phyloP scores from a whole-genome alignment of 2,329 filamentous ascomycete species.

The Apiospora pterosperma region DNA sequence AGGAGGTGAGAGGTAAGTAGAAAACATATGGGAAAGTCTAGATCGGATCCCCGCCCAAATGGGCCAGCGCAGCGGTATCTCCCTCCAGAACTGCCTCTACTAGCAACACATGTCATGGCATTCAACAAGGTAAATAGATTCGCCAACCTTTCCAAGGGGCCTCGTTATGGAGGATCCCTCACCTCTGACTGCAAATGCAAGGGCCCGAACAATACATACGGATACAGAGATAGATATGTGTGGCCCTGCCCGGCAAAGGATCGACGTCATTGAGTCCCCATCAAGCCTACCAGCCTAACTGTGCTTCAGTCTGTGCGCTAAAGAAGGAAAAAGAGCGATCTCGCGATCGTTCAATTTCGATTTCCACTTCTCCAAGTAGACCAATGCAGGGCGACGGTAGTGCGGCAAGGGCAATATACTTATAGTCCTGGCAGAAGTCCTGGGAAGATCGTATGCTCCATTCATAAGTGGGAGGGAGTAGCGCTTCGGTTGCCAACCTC shows the following conservation, averaged over 20 bases:
- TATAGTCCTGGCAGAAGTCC: no score
- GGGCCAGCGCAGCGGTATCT: neutral
- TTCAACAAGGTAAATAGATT: neutral
- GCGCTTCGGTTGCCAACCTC: neutral
- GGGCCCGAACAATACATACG: neutral
- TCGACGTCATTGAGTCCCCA: neutral
- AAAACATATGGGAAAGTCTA: neutral
- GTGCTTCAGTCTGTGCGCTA: neutral
- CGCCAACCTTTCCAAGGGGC: neutral
- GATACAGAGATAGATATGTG: neutral
- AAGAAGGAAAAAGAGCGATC: no score
- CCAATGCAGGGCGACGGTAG: neutral
- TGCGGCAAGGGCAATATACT: slow-evolving; percentile 1
- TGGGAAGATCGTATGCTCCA: neutral
- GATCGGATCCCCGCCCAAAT: neutral
- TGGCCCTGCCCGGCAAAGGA: neutral
- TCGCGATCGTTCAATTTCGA: neutral
- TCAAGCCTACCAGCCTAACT: neutral
- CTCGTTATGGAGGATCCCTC: neutral
- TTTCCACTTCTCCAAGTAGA: neutral
- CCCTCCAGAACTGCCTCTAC: no score
- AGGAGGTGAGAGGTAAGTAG: no score
- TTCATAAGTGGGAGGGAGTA: neutral
- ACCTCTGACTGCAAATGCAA: neutral
- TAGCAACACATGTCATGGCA: neutral